A percentile compares a stretch with the other conserved stretches of the same genome.
Conservation (phyloP, 108 stramenopile genomes). For the Nitzschia sp. region DNA sequence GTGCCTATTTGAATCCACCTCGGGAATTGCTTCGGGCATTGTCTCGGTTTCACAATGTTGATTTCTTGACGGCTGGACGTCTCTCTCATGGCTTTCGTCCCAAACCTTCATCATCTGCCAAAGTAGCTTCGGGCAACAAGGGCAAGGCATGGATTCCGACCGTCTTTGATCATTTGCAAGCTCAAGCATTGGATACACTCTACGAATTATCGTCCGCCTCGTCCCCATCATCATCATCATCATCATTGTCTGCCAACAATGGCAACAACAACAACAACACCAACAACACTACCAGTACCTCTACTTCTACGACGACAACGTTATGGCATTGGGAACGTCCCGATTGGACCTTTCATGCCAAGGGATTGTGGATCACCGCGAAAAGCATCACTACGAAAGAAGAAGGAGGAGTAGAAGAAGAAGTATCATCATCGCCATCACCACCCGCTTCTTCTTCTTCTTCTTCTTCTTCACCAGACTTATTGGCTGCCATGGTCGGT, state of each 20-base stretch:
- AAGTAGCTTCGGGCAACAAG: constrained; percentile 55
- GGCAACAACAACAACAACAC: background rate
- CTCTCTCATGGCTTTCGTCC: constrained; percentile 81
- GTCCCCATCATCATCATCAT: background rate
- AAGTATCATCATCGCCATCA: too few relatives aligned
- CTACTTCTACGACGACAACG: constrained; percentile 16
- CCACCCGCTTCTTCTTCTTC: too few relatives aligned
- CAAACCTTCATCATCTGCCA: too few relatives aligned
- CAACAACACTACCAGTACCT: too few relatives aligned
- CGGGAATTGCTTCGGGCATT: constrained; percentile 34
- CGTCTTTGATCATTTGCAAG: constrained; percentile 59
- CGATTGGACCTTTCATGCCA: constrained; percentile 88
- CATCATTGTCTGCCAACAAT: too few relatives aligned
- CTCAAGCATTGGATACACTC: constrained; percentile 43
- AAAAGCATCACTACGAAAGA: constrained; percentile 2
- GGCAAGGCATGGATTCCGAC: constrained; percentile 76
- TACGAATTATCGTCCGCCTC: constrained; percentile 11
- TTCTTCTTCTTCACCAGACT: too few relatives aligned
- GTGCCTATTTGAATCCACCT: constrained; percentile 85
- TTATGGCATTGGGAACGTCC: constrained; percentile 66
- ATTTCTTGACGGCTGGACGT: constrained; percentile 72
- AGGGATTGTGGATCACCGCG: constrained; percentile 71
- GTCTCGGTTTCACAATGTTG: constrained; percentile 30
- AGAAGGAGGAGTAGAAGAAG: too few relatives aligned
- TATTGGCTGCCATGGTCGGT: constrained; percentile 63